Percentiles rank a stretch among this genome's conserved stretches.
These are phyloP conservation scores for Colletotrichum sp. DNA, from an alignment of 2,329 filamentous ascomycete genomes.

Conservation along the genomic window DNA sequence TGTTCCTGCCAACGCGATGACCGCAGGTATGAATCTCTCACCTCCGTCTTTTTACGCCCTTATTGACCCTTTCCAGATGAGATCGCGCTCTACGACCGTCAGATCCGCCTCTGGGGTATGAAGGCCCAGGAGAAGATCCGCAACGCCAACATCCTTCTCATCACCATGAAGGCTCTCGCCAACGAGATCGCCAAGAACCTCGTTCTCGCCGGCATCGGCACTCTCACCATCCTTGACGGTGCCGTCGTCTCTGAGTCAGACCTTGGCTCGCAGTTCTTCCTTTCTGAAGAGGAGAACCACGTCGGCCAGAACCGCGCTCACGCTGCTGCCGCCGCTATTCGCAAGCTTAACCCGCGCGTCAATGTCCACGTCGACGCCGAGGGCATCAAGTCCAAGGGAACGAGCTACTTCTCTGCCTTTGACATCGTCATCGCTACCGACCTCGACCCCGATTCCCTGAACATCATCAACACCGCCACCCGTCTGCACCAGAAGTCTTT, in stretches of 20 bases:
- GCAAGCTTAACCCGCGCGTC: constrained; percentile 89
- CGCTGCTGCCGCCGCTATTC: constrained; percentile 78
- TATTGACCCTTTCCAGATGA: constrained; percentile 67
- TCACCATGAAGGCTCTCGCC: constrained; percentile 85
- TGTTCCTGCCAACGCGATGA: constrained; percentile 28
- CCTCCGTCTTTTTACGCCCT: background rate
- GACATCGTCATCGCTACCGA: constrained; percentile 92
- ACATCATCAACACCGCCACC: constrained; percentile 84
- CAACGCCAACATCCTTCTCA: constrained; percentile 85
- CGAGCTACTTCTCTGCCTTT: constrained; percentile 79
- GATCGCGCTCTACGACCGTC: constrained; percentile 95
- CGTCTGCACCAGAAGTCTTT: constrained; percentile 81
- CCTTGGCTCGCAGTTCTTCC: constrained; percentile 82
- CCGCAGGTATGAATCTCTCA: constrained; percentile 28
- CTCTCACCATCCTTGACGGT: constrained; percentile 86
- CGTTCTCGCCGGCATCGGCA: constrained; percentile 89
- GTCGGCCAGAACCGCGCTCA: constrained; percentile 85
- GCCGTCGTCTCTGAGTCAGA: constrained; percentile 78
- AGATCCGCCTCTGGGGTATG: constrained; percentile 97
- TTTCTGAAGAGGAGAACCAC: constrained; percentile 67
- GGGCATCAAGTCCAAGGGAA: constrained; percentile 70
- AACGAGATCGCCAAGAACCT: constrained; percentile 96
- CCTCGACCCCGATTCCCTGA: constrained; percentile 75
- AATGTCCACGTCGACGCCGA: constrained; percentile 73
- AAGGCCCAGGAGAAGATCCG: constrained; percentile 93